Conservation (phyloP, 371 early-diverging fungal species). For the Mucor sp. region DNA sequence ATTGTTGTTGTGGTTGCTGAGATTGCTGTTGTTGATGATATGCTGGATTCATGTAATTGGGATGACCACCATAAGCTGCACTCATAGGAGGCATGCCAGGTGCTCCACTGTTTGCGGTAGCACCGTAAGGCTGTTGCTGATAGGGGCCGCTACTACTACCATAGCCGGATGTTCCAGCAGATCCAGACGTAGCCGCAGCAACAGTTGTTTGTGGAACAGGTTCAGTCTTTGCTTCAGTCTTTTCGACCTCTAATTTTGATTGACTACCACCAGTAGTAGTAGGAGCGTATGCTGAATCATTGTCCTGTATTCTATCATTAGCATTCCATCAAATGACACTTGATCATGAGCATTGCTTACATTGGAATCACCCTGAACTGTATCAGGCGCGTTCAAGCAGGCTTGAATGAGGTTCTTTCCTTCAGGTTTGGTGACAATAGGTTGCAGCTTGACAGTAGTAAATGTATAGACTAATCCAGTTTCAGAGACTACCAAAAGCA, state of each 20-base stretch:
- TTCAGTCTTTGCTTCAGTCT: slow-evolving; percentile 7
- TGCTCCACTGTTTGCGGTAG: not conserved
- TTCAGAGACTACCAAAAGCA: slow-evolving; percentile 97
- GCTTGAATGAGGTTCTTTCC: slow-evolving; percentile 95
- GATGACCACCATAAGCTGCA: slow-evolving; percentile 9
- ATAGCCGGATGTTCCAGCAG: not conserved
- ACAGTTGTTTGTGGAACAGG: slow-evolving; percentile 6
- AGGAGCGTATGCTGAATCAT: slow-evolving; percentile 2
- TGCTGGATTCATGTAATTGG: slow-evolving; percentile 15
- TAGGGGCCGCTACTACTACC: slow-evolving; percentile 11
- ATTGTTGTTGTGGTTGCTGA: slow-evolving; percentile 14
- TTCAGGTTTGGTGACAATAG: slow-evolving; percentile 93
- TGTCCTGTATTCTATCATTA: slow-evolving; percentile 4
- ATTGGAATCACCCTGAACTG: slow-evolving; percentile 17
- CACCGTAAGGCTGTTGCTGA: slow-evolving; percentile 13
- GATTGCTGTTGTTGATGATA: slow-evolving; percentile 15
- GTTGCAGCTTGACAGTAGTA: slow-evolving; percentile 96
- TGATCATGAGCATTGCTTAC: slow-evolving; percentile 2
- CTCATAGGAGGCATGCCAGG: slow-evolving; percentile 11
- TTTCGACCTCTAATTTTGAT: slow-evolving; percentile 8
- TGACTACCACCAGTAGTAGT: slow-evolving; percentile 9
- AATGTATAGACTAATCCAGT: slow-evolving; percentile 99
- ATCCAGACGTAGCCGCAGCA: not conserved
- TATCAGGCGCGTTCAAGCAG: slow-evolving; percentile 91
- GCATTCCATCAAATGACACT: not conserved